Evolutionary conservation across 2,329 filamentous ascomycete species (phyloP).

Genomic region (Cylindrodendrum hubeiense): DNA sequence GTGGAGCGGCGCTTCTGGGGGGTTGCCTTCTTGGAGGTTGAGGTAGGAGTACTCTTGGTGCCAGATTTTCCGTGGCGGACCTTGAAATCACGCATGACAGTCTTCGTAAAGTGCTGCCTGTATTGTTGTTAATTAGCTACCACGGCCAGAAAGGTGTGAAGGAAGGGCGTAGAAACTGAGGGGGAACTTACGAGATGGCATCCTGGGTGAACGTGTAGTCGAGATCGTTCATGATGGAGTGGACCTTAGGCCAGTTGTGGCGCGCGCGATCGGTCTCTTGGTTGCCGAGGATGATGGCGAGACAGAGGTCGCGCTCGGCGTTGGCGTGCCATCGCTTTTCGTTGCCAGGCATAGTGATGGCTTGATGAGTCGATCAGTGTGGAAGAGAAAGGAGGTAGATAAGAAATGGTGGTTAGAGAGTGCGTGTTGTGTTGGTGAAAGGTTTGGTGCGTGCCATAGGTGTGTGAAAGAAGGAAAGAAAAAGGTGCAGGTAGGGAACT

Average conservation of each 20-base stretch:
- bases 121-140: not conserved
- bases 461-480: not conserved
- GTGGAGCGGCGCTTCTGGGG: conserved; percentile 35
- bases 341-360: conserved; percentile 38
- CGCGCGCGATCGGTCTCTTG: conserved; percentile 41
- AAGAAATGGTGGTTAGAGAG: not conserved
- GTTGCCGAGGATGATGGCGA: conserved; percentile 49
- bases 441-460: not conserved
- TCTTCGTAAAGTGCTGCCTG: conserved; percentile 56
- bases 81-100: conserved; percentile 52
- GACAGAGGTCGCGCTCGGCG: conserved; percentile 55
- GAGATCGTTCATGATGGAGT: conserved; percentile 47
- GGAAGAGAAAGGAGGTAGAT: not conserved
- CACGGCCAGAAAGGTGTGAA: not conserved
- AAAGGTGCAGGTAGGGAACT: not conserved
- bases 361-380: not conserved
- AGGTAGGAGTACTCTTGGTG: conserved; percentile 14
- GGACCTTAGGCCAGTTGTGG: conserved; percentile 51
- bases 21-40: conserved; percentile 36
- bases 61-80: conserved; percentile 38
- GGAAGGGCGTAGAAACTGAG: not conserved
- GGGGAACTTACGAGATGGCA: conserved; percentile 52
- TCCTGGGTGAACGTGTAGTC: conserved; percentile 54
- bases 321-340: conserved; percentile 54
- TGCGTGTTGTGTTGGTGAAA: not conserved